Base-by-base conservation (phyloP, 2,329 filamentous ascomycete genomes). In the Colletotrichum sp. region DNA sequence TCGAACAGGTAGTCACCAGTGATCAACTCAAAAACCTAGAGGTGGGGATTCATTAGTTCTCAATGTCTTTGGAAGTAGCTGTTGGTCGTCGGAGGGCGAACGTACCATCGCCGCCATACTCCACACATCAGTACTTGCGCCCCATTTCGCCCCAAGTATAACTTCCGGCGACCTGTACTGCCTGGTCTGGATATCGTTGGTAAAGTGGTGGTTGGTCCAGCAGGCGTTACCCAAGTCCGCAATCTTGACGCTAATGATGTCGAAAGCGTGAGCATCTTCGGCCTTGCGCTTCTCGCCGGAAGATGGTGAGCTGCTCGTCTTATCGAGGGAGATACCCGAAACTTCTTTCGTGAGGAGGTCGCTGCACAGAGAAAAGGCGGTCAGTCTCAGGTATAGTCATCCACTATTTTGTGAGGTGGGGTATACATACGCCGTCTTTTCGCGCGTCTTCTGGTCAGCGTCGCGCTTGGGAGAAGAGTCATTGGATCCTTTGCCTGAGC, bases 181-280 rank as follows among this genome's bases (percentile, higher is more conserved):
- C 81, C 97, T 91, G 10, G 97, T 99, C 84, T 99, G 97, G 81
- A 99, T 99, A 83, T 99, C 97, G 83, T 99, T 98, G 82, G 97
- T 99, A 86, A 99, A 99, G 85, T 99, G 97, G 83, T 99, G 97
- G 78, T 96, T 96, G 32, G 98, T 96, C 97, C 97, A 99, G 88
- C 97, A 99, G 24, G 97, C 97, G 83, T 99, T 99, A 76, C 97
- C 97, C 71, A 99, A 89, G 88, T 99, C 97, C 56, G 97, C 97
- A 87, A 99, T 99, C 88, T 99, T 99, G 84, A 99, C 97, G 38
- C 96, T 98, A 80, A 99, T 98, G 78, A 96, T 94, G 78, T 96
- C 94, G 79, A 88, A 81, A 79, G 85, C 81, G 82, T 88, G 83
- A 73, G 86, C 86, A 78, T 95, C 91, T 79, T 93, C 91, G 78